Evolutionary conservation across 1,284 basidiomycete species (phyloP).

Genomic region (Papiliotrema nemorosa): DNA sequence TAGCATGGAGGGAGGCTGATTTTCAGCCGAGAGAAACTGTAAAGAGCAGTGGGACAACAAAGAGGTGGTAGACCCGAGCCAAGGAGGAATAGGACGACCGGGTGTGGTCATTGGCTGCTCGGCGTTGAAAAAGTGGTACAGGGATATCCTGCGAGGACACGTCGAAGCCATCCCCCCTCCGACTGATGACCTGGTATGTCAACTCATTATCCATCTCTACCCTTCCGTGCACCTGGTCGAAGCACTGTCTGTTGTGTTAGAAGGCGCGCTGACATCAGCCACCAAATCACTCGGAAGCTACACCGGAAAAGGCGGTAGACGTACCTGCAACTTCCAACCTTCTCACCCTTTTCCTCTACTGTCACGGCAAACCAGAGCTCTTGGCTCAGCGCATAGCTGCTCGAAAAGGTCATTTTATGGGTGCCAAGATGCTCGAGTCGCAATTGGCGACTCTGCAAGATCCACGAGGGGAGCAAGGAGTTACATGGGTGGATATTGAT

Average conservation of each 20-base stretch:
- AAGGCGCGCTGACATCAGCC: constrained; percentile 12
- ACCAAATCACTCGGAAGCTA: constrained; percentile 21
- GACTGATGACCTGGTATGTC: constrained; percentile 36
- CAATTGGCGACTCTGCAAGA: constrained; percentile 77
- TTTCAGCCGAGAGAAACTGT: constrained; percentile 55
- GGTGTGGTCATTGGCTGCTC: constrained; percentile 81
- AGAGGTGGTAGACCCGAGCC: constrained; percentile 14
- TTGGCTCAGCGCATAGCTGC: constrained; percentile 67
- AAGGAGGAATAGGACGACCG: constrained; percentile 38
- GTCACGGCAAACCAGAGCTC: constrained; percentile 64
- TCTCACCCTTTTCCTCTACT: constrained; percentile 76
- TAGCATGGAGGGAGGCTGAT: not conserved
- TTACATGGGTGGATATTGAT: constrained; percentile 63
- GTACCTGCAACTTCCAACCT: constrained; percentile 46
- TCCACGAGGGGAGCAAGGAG: constrained; percentile 65
- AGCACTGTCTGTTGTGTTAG: not conserved
- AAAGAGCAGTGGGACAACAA: constrained; percentile 48
- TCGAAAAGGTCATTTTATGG: constrained; percentile 83
- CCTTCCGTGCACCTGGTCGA: not conserved
- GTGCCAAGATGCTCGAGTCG: constrained; percentile 76
- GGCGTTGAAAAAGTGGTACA: constrained; percentile 75
- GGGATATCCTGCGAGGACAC: constrained; percentile 71
- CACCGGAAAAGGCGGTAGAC: constrained; percentile 14
- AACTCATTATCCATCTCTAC: not conserved
- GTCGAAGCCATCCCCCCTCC: constrained; percentile 40